phyloP scores from a whole-genome alignment of 306 rosid genomes.

The Heteromeles arbutifolia region DNA sequence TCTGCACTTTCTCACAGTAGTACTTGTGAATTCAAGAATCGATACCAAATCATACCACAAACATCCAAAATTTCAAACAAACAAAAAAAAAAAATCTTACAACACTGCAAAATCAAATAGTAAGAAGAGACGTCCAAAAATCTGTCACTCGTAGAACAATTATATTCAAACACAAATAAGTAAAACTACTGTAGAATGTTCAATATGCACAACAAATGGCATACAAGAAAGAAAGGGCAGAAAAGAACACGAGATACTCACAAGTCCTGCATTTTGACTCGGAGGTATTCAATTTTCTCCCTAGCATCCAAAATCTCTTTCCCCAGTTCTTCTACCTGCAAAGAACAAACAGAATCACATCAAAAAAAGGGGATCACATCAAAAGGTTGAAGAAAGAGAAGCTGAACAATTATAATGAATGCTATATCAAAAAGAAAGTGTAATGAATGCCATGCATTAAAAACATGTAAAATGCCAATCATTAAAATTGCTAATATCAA shows the following conservation, averaged over 20 bases:
- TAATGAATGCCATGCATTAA: not conserved
- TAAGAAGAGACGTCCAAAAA: not conserved
- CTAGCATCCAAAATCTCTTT: constrained; percentile 69
- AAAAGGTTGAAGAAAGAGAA: not conserved
- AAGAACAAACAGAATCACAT: constrained; percentile 15
- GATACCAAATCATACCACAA: not conserved
- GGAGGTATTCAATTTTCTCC: constrained; percentile 72
- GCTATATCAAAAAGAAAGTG: not conserved
- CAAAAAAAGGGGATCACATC: not conserved
- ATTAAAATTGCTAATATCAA: not conserved
- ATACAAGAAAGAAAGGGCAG: constrained; percentile 15
- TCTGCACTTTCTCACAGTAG: not conserved
- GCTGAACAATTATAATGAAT: not conserved
- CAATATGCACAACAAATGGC: constrained; percentile 5
- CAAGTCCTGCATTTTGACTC: constrained; percentile 89
- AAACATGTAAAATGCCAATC: constrained; percentile 14
- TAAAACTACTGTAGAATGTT: not conserved
- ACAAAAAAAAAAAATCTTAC: no score
- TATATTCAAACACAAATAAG: constrained; percentile 1
- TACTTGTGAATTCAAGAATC: not conserved
- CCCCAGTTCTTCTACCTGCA: constrained; percentile 89
- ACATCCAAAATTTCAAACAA: constrained; percentile 7
- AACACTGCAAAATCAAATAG: not conserved
- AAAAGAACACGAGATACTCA: constrained; percentile 34
- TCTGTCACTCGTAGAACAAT: not conserved